Evolutionary conservation across 2,329 filamentous ascomycete species (phyloP), one percentile per base, ranked within the genome.

Genomic region (Cercospora janseana): DNA sequence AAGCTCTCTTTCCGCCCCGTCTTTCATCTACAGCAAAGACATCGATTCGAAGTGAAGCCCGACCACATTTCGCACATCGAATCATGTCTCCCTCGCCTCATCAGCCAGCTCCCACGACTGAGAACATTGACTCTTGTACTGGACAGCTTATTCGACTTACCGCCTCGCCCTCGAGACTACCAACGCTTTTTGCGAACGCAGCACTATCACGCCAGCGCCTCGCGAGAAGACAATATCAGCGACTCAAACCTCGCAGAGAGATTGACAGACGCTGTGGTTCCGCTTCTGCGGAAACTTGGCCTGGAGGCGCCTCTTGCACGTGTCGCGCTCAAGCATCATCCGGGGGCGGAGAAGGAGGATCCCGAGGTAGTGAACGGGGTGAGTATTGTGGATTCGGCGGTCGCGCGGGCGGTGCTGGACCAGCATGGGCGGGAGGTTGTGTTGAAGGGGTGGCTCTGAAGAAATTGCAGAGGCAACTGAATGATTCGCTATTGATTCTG

Each of bases 101-200:
- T 47, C 3, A 13, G 21, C 7, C 43, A 47, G 26, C 28, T 52
- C 6, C 49, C 43, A 15, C 34, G 29, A 15, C 37, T 52, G 13
- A 38, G 37, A 18, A 41, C 29, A 6, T 38, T 52, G 10, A 41
- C 29, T 16, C 21, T 52, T 8, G 44, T 46, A 3, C 23, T 46
- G n/a, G 49, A 52, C 23, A 52, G 42, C 24, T 35, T 52, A 1
- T 52, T 52, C 6, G 49, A 52, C 21, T 26, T 45, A 21, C 44
- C 43, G n/a, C 49, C 49, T 6, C 49, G 49, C 26, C 49, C 49
- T 15, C 37, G 49, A 34, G 49, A 52, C 37, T 51, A 45, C 10
- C 41, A 52, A 21, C 37, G 49, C 27, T 42, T 21, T 16, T 20
- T 41, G 18, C 24, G 15, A 13, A 47, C 26, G 15, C 35, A 15